Evolutionary conservation across 495 filamentous ascomycete species (phyloP), one percentile per base, ranked within the genome.

Genomic region (Mytilinidion resinicola): DNA sequence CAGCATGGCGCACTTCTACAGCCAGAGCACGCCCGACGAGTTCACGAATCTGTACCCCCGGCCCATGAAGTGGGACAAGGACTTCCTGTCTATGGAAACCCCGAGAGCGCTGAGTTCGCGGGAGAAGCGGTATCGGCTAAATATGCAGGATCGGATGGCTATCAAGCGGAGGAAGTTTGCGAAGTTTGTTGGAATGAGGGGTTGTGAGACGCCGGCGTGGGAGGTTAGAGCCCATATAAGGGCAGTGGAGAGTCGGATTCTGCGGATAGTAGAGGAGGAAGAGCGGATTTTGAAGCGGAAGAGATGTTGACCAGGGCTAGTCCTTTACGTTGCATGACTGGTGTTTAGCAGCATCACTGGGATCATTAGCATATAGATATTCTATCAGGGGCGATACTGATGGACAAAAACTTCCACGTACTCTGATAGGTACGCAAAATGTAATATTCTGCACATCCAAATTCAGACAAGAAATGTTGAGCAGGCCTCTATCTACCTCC

Each of bases 1-100:
- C 66, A 69, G 69, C 37, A 82, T 95, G 6, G 88, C 89, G 8
- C 72, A 76, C 38, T 85, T 87, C 69, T 93, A 89, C 72, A 84
- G 90, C 70, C 89, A 96, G 68, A 74, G 80, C 46, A 79, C 84
- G 51, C 75, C 83, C 41, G 62, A 71, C 69, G 15, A 59, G 0
- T 81, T 74, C 65, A 85, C 80, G 1, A 51, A 53, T 39, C 66
- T 72, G n/a, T 93, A 95, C 68, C 89, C 90, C 3, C 78, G 73
- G n/a, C 63, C 51, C 1, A 77, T 85, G 72, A 62, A 64, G 50
- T 74, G 71, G 71, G 64, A 70, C 59, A 59, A 58, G 48, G 67
- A 60, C 1, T 69, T 68, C 39, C 62, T 73, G 49, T 57, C 30
- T 8, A 20, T 1, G 21, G 33, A 30, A 3, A 60, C 55, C 30